phyloP scores from a whole-genome alignment of 352 stramenopile species.

The Phytophthora colocasiae region DNA sequence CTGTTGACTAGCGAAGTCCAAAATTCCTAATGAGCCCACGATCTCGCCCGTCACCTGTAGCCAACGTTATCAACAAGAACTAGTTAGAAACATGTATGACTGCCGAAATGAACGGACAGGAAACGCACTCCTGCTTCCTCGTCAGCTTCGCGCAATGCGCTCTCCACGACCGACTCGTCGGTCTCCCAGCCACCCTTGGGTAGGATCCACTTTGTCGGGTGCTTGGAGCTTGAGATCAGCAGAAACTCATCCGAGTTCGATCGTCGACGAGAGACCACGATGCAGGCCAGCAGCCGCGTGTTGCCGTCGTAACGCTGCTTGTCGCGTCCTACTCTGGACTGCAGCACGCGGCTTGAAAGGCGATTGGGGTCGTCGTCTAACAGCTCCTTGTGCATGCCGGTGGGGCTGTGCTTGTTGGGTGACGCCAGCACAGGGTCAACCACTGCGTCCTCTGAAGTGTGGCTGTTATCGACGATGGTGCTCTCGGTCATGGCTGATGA shows the following conservation, averaged over 20 bases:
- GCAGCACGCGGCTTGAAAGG: slow-evolving; percentile 37
- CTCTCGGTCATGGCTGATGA: slow-evolving; percentile 21
- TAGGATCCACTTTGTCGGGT: slow-evolving; percentile 92
- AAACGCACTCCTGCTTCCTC: slow-evolving; percentile 92
- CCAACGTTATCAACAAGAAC: neutral
- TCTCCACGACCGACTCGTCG: slow-evolving; percentile 93
- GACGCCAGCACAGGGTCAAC: slow-evolving; percentile 13
- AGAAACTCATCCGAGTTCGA: slow-evolving; percentile 44
- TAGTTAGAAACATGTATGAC: slow-evolving; percentile 5
- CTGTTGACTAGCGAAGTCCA: slow-evolving; percentile 62
- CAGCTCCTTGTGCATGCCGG: slow-evolving; percentile 23
- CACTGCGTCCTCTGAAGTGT: slow-evolving; percentile 1
- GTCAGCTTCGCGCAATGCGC: slow-evolving; percentile 92
- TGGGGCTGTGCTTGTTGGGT: slow-evolving; percentile 32
- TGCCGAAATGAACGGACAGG: slow-evolving; percentile 2
- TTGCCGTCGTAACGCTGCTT: slow-evolving; percentile 75
- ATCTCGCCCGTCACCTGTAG: slow-evolving; percentile 54
- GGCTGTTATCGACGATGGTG: slow-evolving; percentile 1
- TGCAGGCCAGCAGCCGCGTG: slow-evolving; percentile 64
- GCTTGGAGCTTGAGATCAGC: slow-evolving; percentile 92
- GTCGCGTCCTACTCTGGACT: slow-evolving; percentile 66
- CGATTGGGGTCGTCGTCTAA: slow-evolving; percentile 1
- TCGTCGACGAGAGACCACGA: slow-evolving; percentile 41
- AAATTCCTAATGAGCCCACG: slow-evolving; percentile 41
- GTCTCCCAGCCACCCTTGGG: slow-evolving; percentile 97